Evolutionary conservation across 2,329 filamentous ascomycete species (phyloP).

Genomic region (Apiospora malaysiana): DNA sequence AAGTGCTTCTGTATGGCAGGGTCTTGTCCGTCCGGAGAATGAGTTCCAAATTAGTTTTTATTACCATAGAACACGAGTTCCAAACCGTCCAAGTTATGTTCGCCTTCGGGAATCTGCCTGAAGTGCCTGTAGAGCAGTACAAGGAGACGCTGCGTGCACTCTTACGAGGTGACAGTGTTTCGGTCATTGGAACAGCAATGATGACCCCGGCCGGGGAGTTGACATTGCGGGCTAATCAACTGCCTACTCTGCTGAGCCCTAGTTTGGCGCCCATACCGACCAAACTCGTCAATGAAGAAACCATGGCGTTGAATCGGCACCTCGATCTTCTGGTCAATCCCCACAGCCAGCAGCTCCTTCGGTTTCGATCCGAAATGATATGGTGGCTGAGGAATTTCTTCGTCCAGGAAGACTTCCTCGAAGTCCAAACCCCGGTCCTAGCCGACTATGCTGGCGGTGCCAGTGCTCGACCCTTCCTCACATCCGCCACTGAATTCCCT

Average conservation of each 20-base stretch:
- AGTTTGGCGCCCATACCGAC: constrained; percentile 80
- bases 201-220: constrained; percentile 76
- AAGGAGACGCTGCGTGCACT: constrained; percentile 69
- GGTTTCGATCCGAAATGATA: constrained; percentile 76
- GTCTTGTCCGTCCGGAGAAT: constrained; percentile 38
- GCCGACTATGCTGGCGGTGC: constrained; percentile 85
- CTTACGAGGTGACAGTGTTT: constrained; percentile 75
- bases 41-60: constrained; percentile 81
- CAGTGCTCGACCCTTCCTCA: constrained; percentile 84
- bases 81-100: constrained; percentile 77
- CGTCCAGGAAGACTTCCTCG: constrained; percentile 73
- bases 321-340: constrained; percentile 84
- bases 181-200: constrained; percentile 72
- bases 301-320: constrained; percentile 77
- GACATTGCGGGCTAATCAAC: constrained; percentile 69
- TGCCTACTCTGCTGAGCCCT: constrained; percentile 78
- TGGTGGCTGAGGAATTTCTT: constrained; percentile 77
- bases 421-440: constrained; percentile 91
- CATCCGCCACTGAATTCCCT: constrained; percentile 76
- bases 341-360: constrained; percentile 70
- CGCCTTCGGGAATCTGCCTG: constrained; percentile 62
- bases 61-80: constrained; percentile 79
- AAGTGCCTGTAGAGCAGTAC: constrained; percentile 50
- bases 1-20: constrained; percentile 40
- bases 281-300: constrained; percentile 72